Base-by-base conservation (phyloP, 2,329 filamentous ascomycete species). In the Akanthomyces dipterigenus region DNA sequence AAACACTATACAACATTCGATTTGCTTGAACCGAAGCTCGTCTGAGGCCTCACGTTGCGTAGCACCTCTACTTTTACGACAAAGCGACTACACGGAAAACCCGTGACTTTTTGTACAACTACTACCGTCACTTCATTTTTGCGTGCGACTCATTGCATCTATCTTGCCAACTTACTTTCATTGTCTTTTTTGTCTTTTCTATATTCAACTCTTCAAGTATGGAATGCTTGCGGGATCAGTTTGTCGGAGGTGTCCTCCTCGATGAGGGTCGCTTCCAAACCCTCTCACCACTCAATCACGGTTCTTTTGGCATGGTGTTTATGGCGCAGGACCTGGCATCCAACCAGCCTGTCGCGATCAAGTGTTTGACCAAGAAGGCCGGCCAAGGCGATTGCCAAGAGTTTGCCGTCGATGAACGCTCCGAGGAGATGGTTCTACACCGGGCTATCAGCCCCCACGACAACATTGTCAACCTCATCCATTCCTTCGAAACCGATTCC, bases 301-400 rank as follows among this genome's bases (percentile, higher is more conserved):
- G 95, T 69, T 98, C 95, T 61, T 99, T 98, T 72, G 95, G 95
- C 72, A 96, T 98, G 91, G 95, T 99, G 70, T 97, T 97, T 77
- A 88, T 92, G 77, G 95, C 93, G 63, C 88, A 83, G 73, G 92
- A 99, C 74, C 80, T 87, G 66, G 73, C 81, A 65, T 96, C 90
- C 63, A 85, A 87, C 68, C 82, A 95, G 63, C 83, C 86, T 63
- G 95, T 99, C 68, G 95, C 95, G 64, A 90, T 99, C 83, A 99
- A 99, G 79, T 97, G 93, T 75, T 80, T 98, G 74, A 92, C 91
- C 71, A 99, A 98, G 82, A 83, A 85, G 68, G 80, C 83, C 11
- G 85, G 88, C 51, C 77, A 84, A 50, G 79, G 82, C 63, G 82
- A 85, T 55, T 82, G 82, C 48, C 79, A 85, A 63, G 85, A 86